Evolutionary conservation across 2,329 filamentous ascomycete species (phyloP).

Genomic region (Fusarium sambucinum): DNA sequence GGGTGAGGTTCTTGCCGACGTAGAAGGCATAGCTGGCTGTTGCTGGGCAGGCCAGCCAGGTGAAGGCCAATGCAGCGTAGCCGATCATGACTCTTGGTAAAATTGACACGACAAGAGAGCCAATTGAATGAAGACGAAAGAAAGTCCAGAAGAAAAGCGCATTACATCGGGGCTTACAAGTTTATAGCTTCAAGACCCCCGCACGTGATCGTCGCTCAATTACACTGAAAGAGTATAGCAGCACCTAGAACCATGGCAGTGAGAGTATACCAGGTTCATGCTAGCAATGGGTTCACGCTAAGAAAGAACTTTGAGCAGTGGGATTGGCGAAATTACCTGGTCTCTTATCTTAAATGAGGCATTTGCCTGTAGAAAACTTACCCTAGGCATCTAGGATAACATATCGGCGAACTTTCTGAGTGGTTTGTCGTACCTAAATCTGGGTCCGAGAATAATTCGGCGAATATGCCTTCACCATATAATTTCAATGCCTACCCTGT

Average conservation of each 20-base stretch:
- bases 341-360: conserved; percentile 6
- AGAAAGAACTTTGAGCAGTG: not conserved
- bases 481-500: too few relatives aligned
- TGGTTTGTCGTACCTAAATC: not conserved
- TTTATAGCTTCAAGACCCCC: conserved; percentile 19
- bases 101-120: not conserved
- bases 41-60: conserved; percentile 31
- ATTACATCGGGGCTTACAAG: not conserved
- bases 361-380: not conserved
- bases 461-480: not conserved
- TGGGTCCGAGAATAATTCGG: not conserved
- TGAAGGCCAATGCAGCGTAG: conserved; percentile 15
- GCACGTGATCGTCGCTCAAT: conserved; percentile 39
- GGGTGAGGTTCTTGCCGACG: conserved; percentile 59
- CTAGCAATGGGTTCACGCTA: not conserved
- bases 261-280: conserved; percentile 8
- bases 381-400: not conserved
- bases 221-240: conserved; percentile 1
- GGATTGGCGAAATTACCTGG: not conserved
- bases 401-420: conserved; percentile 10
- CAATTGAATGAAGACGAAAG: not conserved
- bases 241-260: not conserved
- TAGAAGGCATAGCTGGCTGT: conserved; percentile 60
- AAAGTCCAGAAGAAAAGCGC: conserved; percentile 2
- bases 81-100: conserved; percentile 12